These are phyloP conservation scores for Chlamydomonas schloesseri DNA, from an alignment of 139 green algal genomes.

Conservation along the genomic window DNA sequence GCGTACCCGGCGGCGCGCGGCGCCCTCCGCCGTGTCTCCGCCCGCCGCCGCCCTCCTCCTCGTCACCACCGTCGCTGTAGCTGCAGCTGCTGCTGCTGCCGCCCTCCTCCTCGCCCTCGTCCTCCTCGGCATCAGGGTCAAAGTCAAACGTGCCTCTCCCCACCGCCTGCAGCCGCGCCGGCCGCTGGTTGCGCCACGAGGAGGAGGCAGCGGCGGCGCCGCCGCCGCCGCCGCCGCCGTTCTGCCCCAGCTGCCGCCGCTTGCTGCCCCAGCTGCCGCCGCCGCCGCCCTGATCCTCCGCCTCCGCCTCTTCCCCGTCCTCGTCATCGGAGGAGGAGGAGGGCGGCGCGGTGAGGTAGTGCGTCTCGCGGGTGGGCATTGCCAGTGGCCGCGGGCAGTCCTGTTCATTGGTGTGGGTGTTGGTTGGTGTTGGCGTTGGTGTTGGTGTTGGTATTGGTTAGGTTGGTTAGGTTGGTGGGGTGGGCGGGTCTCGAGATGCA, in stretches of 20 bases:
- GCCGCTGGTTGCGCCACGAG: conserved; percentile 1
- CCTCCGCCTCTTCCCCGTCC: background rate
- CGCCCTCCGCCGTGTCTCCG: too few relatives aligned
- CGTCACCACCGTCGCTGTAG: too few relatives aligned
- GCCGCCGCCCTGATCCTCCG: background rate
- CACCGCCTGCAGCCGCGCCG: background rate
- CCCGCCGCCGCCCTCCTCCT: too few relatives aligned
- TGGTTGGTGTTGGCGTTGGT: too few relatives aligned
- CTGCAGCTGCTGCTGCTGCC: too few relatives aligned
- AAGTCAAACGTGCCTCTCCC: background rate
- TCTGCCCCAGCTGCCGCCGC: background rate
- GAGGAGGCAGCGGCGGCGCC: background rate
- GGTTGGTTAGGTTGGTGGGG: too few relatives aligned
- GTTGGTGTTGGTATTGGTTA: too few relatives aligned
- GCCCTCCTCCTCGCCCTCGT: background rate
- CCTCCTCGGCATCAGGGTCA: background rate
- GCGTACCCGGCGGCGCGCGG: too few relatives aligned
- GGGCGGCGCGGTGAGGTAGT: too few relatives aligned
- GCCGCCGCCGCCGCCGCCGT: background rate
- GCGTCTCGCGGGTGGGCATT: conserved; percentile 5
- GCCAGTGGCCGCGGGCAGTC: conserved; percentile 44
- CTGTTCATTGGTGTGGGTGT: background rate
- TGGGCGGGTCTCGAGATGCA: too few relatives aligned
- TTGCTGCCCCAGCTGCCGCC: background rate
- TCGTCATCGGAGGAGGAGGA: background rate